Evolutionary conservation across 2,329 filamentous ascomycete species (phyloP).

Genomic region (Sporothrix sp.): DNA sequence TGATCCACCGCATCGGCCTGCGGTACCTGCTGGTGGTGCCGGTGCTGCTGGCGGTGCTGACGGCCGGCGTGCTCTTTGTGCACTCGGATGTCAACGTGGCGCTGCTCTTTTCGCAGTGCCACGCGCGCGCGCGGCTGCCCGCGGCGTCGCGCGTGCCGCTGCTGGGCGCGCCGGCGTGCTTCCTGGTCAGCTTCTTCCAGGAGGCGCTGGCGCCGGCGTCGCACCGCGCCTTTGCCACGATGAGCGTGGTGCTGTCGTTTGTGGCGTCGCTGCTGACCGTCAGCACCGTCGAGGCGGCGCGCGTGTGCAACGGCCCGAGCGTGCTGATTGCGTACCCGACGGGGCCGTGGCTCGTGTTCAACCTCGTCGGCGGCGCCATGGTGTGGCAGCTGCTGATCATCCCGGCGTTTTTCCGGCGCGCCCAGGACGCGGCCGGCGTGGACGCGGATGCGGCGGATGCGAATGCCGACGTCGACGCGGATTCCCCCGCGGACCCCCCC

Average conservation of each 20-base stretch:
- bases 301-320: conserved; percentile 28
- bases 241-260: conserved; percentile 35
- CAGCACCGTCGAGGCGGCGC: conserved; percentile 39
- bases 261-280: conserved; percentile 39
- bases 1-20: conserved; percentile 23
- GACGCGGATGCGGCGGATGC: background rate
- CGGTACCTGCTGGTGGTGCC: conserved; percentile 43
- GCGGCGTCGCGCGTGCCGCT: conserved; percentile 35
- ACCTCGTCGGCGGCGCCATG: conserved; percentile 39
- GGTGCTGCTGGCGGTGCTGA: conserved; percentile 35
- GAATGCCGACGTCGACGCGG: background rate
- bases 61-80: conserved; percentile 32
- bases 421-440: conserved; percentile 28
- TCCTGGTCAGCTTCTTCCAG: conserved; percentile 41
- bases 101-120: conserved; percentile 45
- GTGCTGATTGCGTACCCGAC: conserved; percentile 28
- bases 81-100: conserved; percentile 42
- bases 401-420: conserved; percentile 38
- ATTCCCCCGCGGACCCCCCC: conserved; percentile 7
- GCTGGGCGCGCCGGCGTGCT: conserved; percentile 38
- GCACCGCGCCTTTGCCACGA: conserved; percentile 30
- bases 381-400: conserved; percentile 44
- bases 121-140: conserved; percentile 37
- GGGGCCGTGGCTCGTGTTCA: conserved; percentile 36
- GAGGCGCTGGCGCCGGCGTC: conserved; percentile 31